Percentiles rank a stretch among this genome's conserved stretches.
These are phyloP conservation scores for Clausena lansium DNA, from an alignment of 345 rosid species.

Conservation along the genomic window DNA sequence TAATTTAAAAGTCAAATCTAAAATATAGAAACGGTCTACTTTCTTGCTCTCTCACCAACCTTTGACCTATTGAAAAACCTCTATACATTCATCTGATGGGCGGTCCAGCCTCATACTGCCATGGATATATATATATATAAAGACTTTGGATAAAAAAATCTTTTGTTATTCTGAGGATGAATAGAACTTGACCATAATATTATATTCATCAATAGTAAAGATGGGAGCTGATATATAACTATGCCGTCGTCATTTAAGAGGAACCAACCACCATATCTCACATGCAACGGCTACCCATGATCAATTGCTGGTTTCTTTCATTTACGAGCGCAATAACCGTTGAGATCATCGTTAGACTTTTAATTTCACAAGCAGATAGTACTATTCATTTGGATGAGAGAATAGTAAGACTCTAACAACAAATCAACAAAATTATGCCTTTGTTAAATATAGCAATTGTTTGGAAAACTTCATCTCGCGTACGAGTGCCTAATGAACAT, in stretches of 20 bases:
- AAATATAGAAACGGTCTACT: neutral
- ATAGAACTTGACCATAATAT: neutral
- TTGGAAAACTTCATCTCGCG: neutral
- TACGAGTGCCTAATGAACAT: no score
- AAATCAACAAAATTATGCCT: neutral
- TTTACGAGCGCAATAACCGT: neutral
- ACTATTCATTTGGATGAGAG: neutral
- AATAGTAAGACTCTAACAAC: neutral
- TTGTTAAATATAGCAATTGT: neutral
- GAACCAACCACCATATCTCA: slow-evolving; percentile 11
- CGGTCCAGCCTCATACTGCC: neutral
- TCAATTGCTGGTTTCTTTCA: neutral
- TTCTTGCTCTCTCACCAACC: neutral
- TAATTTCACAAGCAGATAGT: neutral
- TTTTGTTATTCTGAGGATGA: neutral
- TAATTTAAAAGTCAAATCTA: neutral
- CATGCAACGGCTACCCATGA: neutral
- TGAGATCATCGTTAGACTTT: neutral
- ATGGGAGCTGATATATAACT: slow-evolving; percentile 1
- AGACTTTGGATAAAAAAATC: neutral
- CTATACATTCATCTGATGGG: neutral
- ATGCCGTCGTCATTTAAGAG: slow-evolving; percentile 22
- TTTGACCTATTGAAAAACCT: neutral
- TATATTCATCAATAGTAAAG: slow-evolving; percentile 5
- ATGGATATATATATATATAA: no score